Base-by-base conservation (phyloP, 306 rosid genomes). In the Malus asiatica region DNA sequence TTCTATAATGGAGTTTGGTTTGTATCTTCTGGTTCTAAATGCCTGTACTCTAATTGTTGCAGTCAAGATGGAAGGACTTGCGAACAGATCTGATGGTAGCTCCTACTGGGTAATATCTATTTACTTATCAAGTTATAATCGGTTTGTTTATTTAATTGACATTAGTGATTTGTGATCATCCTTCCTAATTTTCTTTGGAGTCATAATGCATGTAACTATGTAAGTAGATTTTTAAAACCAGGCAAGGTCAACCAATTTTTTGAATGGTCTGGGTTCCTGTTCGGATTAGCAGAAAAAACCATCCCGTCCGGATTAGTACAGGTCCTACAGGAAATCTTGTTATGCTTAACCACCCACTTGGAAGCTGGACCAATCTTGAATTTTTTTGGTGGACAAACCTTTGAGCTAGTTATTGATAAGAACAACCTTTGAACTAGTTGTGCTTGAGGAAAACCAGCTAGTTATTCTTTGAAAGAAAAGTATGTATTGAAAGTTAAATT, bases 11-110 rank as follows among this genome's bases (percentile, higher is more conserved):
- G 77, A 35, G 44, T 70, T 75, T 19, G 44, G 53, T 30, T 68
- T 53, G 9, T 72, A 30, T 19, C 64, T 80, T 71, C 59, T 45
- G 9, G 61, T 68, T 76, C 14, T 75, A 78, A 52, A 19, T 76
- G 62, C 78, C 69, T 62, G 51, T 74, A 62, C 46, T 76, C 80
- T 68, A 29, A 57, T n/a, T 75, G 78, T 82, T 79, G 61, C 93
- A 94, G 98, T 64, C 88, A 77, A 87, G 72, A 64, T 94, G 98
- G 97, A 94, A 94, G 91, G 98, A 94, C 89, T 79, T 94, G 23
- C 68, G 66, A 77, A 94, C 98, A 23, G 98, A 94, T 88, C 85
- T 94, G 64, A 90, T 92, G 98, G 74, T 92, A 72, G 89, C 69
- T 78, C 98, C 96, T 11, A 82, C 92, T 18, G 98, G 98, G 98